Percentiles rank a stretch among this genome's conserved stretches.
Conservation (phyloP, 331 rosid genomes). For the Dryas integrifolia region DNA sequence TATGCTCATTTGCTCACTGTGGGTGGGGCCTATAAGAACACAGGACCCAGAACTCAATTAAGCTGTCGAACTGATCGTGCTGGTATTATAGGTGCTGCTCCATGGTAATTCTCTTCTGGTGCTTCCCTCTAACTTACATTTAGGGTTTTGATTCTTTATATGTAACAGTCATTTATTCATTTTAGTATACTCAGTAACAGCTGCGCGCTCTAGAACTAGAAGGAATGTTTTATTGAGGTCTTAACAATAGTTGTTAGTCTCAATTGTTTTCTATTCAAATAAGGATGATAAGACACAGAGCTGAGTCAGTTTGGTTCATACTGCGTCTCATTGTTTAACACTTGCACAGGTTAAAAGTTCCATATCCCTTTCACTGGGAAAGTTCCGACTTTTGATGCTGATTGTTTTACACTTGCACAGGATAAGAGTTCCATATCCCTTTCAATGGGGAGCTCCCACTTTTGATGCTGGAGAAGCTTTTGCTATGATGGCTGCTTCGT, state of each 20-base stretch:
- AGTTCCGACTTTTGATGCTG: not conserved
- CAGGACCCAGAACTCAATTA: conserved; percentile 64
- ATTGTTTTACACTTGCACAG: conserved; percentile 32
- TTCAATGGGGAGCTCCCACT: conserved; percentile 99
- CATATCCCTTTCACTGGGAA: conserved; percentile 76
- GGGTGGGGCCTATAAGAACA: conserved; percentile 88
- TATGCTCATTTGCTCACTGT: conserved; percentile 95
- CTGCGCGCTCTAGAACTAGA: not conserved
- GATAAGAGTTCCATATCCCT: conserved; percentile 90
- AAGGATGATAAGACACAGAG: conserved; percentile 6
- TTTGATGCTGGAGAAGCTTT: conserved; percentile 96
- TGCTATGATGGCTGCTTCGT: conserved; percentile 96
- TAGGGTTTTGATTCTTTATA: not conserved
- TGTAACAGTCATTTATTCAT: not conserved
- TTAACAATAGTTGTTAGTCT: not conserved
- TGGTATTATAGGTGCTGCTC: conserved; percentile 85
- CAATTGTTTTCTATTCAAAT: not conserved
- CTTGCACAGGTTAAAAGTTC: conserved; percentile 62
- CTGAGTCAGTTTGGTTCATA: conserved; percentile 12
- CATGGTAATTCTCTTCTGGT: conserved; percentile 57
- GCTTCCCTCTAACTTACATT: not conserved
- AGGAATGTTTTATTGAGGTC: not conserved
- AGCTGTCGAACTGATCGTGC: conserved; percentile 94
- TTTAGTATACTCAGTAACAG: not conserved
- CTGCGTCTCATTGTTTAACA: not conserved